phyloP scores from a whole-genome alignment of 2,329 filamentous ascomycete species.

The Ustulina deusta region DNA sequence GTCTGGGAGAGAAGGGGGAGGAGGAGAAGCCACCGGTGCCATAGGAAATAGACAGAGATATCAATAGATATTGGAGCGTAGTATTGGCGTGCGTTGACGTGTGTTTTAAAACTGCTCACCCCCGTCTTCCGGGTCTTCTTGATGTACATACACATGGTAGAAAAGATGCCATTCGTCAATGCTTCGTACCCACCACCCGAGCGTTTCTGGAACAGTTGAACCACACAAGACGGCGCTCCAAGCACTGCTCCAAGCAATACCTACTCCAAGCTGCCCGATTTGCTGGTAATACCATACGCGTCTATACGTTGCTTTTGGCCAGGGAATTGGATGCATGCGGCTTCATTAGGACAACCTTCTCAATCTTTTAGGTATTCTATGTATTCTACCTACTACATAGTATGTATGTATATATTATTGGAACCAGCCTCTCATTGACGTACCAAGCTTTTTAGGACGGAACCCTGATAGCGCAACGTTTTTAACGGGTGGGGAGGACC shows the following conservation, averaged over 20 bases:
- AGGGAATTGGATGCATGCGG: conserved; percentile 23
- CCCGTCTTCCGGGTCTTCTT: conserved; percentile 13
- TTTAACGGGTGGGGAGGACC: background rate
- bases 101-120: conserved; percentile 23
- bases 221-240: conserved; percentile 15
- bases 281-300: conserved; percentile 25
- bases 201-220: conserved; percentile 29
- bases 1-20: background rate
- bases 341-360: conserved; percentile 22
- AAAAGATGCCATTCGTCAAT: conserved; percentile 36
- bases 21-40: background rate
- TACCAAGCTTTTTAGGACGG: background rate
- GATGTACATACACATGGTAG: conserved; percentile 19
- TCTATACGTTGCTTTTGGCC: conserved; percentile 31
- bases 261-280: conserved; percentile 6
- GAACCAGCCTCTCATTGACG: background rate
- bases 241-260: conserved; percentile 12
- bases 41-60: background rate
- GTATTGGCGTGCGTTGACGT: conserved; percentile 29
- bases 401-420: background rate
- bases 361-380: background rate
- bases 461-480: background rate
- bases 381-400: no score
- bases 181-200: conserved; percentile 30
- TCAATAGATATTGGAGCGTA: conserved; percentile 23